These are phyloP conservation scores for Tirmania nivea DNA, from an alignment of 495 filamentous ascomycete genomes.

Conservation along the genomic window DNA sequence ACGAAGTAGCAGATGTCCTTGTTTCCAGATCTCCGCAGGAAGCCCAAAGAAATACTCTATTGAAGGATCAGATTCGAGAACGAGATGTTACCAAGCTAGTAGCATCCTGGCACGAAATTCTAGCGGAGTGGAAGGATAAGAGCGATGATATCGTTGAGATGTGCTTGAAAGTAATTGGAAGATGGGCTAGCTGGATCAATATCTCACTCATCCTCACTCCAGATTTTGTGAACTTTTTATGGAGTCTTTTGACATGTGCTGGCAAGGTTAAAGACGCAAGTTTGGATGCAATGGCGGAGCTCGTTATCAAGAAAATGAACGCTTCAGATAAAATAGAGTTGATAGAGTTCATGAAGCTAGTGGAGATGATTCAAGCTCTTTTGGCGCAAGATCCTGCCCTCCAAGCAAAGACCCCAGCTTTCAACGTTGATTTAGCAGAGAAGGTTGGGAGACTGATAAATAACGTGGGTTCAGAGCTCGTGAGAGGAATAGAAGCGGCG, in stretches of 20 bases:
- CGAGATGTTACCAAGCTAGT: constrained; percentile 73
- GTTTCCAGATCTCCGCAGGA: constrained; percentile 54
- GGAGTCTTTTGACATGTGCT: constrained; percentile 50
- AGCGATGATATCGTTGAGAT: constrained; percentile 60
- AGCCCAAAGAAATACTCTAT: constrained; percentile 50
- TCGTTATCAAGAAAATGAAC: constrained; percentile 95
- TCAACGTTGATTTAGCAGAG: constrained; percentile 88
- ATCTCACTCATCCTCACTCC: constrained; percentile 82
- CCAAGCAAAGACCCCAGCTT: constrained; percentile 54
- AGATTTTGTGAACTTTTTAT: constrained; percentile 57
- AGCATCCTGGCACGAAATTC: constrained; percentile 72
- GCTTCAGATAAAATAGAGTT: constrained; percentile 76
- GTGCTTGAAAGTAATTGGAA: constrained; percentile 67
- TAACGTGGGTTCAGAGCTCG: constrained; percentile 61
- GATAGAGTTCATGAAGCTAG: constrained; percentile 72
- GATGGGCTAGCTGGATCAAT: constrained; percentile 97
- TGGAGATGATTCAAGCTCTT: constrained; percentile 48
- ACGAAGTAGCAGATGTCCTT: constrained; percentile 87
- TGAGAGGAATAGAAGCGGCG: constrained; percentile 40
- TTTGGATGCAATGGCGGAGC: constrained; percentile 82
- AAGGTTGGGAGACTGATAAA: constrained; percentile 93
- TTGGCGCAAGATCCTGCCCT: constrained; percentile 62
- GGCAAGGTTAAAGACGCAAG: constrained; percentile 67
- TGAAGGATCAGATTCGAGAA: constrained; percentile 73
- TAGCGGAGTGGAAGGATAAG: constrained; percentile 53